Evolutionary conservation across 129 eudicot species (phyloP).

Genomic region (Cynara cardunculus): DNA sequence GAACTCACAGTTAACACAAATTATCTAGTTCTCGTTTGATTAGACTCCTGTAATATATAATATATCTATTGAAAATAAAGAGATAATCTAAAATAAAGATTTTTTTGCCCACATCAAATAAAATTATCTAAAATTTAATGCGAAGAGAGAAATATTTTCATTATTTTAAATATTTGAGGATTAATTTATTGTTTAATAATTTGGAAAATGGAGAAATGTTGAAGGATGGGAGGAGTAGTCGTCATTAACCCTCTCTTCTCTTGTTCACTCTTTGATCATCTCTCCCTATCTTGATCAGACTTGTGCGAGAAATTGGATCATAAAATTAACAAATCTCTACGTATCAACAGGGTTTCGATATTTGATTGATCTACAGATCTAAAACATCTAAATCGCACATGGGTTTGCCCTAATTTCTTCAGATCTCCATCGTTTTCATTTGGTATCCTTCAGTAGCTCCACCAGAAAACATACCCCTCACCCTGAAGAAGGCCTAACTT

Average conservation of each 20-base stretch:
- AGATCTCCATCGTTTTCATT: slow-evolving; percentile 56
- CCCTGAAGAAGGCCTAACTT: slow-evolving; percentile 18
- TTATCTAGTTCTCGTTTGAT: no score
- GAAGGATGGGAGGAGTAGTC: not conserved
- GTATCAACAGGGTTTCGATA: slow-evolving; percentile 16
- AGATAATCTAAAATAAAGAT: no score
- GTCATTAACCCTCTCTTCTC: not conserved
- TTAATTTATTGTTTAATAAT: no score
- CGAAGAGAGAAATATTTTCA: no score
- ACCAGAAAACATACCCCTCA: slow-evolving; percentile 24
- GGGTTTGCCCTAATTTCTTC: slow-evolving; percentile 30
- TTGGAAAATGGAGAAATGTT: not conserved
- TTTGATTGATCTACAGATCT: slow-evolving; percentile 68
- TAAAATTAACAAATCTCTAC: not conserved
- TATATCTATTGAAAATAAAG: no score
- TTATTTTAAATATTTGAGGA: no score
- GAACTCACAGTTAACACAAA: no score
- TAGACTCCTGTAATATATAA: no score
- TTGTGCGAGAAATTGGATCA: not conserved
- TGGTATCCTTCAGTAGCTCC: slow-evolving; percentile 27
- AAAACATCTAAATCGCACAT: slow-evolving; percentile 26
- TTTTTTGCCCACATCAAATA: no score
- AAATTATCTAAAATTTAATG: no score
- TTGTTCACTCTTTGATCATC: not conserved
- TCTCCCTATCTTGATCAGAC: not conserved